Conservation (phyloP, 2,329 filamentous ascomycete species). For the Pseudogymnoascus sp. region DNA sequence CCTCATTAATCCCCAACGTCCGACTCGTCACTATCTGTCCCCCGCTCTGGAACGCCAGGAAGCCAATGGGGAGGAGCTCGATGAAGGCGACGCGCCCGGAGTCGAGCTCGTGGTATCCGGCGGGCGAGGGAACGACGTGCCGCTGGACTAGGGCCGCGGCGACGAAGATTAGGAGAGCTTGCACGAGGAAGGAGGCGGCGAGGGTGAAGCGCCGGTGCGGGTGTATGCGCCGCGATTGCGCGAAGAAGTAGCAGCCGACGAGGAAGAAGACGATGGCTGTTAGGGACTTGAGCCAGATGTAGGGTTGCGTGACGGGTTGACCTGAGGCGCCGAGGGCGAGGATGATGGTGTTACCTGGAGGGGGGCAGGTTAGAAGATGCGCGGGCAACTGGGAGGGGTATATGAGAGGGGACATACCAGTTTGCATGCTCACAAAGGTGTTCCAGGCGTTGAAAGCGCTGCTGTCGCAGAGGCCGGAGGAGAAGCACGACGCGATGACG, state of each 20-base stretch:
- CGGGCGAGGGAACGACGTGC: slow-evolving; percentile 37
- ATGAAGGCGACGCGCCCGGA: slow-evolving; percentile 30
- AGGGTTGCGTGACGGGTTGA: slow-evolving; percentile 41
- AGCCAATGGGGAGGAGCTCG: slow-evolving; percentile 36
- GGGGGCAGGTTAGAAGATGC: not conserved
- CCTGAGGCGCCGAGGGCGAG: slow-evolving; percentile 48
- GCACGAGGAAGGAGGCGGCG: slow-evolving; percentile 41
- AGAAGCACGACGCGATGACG: slow-evolving; percentile 35
- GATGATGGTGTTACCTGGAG: slow-evolving; percentile 52
- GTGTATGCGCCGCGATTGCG: slow-evolving; percentile 28
- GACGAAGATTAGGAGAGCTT: slow-evolving; percentile 41
- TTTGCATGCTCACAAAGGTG: slow-evolving; percentile 45
- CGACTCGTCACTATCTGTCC: slow-evolving; percentile 70
- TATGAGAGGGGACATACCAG: slow-evolving; percentile 26
- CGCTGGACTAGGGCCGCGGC: slow-evolving; percentile 44
- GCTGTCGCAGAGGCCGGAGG: slow-evolving; percentile 39
- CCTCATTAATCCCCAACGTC: slow-evolving; percentile 57
- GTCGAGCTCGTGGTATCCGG: slow-evolving; percentile 21
- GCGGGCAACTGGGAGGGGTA: not conserved
- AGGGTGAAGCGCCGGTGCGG: slow-evolving; percentile 36
- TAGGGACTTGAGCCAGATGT: slow-evolving; percentile 44
- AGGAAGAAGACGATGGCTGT: slow-evolving; percentile 46
- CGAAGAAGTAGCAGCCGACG: slow-evolving; percentile 42
- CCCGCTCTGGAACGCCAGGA: slow-evolving; percentile 61
- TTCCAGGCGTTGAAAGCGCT: slow-evolving; percentile 39